Base-by-base conservation (phyloP, 805 yeast species). In the Zygosaccharomyces rouxii region DNA sequence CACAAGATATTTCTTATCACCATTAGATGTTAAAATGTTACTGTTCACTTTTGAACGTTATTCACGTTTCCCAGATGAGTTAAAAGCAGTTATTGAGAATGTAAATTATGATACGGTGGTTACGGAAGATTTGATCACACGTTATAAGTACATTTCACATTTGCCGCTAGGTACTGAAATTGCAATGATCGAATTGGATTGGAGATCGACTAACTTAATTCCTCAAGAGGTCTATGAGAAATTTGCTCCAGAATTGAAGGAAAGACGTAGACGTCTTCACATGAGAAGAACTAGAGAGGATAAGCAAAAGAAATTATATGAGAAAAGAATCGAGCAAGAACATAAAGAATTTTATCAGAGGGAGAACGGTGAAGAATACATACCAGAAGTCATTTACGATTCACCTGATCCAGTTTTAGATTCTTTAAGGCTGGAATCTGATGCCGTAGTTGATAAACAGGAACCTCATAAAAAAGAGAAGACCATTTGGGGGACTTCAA, bases 141-240 rank as follows among this genome's bases (percentile, higher is more conserved):
- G 82, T 55, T 76, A 76, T 63, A 90, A 89, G 64, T 89, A 86
- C 63, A 68, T 94, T 48, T 76, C 86, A 0, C 92, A 92, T 65
- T 67, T 89, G 19, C 97, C 99, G 0, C 63, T 79, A 25, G 97
- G 97, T 1, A 84, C 96, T 0, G 86, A 84, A 45, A 66, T 92
- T 38, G 95, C 89, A 9, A 81, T 87, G 53, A 62, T 94, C 47
- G 98, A 94, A 58, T 77, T 96, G 44, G 84, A 88, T 62, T 92
- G 98, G 98, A 60, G 73, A 67, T 45, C 66, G 64, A 46, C 73
- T 70, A 74, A 58, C 21, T 46, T 61, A 29, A 58, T 77, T 6
- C 75, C 79, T 2, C 64, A 68, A 7, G 78, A 76, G 26, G 68
- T 77, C 1, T 71, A 68, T 49, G 67, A 69, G 2, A 59, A 63